Evolutionary conservation across 331 rosid genomes (phyloP).

Genomic region (Cydonia oblonga): DNA sequence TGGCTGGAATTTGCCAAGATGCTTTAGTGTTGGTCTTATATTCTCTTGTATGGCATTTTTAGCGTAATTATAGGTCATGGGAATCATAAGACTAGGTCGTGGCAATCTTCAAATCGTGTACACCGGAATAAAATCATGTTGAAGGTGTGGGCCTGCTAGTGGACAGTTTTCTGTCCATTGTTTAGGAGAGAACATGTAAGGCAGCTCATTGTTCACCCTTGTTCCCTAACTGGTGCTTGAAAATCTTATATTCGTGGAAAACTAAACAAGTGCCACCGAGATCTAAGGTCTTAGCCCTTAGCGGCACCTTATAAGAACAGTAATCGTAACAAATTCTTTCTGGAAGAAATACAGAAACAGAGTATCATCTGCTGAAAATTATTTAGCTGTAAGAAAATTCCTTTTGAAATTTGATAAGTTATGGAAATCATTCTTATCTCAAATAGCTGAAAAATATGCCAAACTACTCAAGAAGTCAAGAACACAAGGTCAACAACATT

Average conservation of each 20-base stretch:
- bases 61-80: neutral
- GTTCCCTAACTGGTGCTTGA: neutral
- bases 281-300: too few species aligned
- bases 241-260: neutral
- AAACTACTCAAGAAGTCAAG: too few species aligned
- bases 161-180: neutral
- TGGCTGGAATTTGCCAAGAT: neutral
- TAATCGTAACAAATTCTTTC: too few species aligned
- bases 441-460: too few species aligned
- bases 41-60: neutral
- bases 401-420: too few species aligned
- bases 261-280: too few species aligned
- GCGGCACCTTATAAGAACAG: too few species aligned
- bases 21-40: neutral
- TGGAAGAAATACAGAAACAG: too few species aligned
- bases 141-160: neutral
- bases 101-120: neutral
- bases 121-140: neutral
- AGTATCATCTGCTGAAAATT: too few species aligned
- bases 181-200: neutral
- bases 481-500: too few species aligned
- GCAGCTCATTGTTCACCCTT: neutral
- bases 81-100: neutral
- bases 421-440: too few species aligned
- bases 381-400: too few species aligned